These are phyloP conservation scores for Bolboschoenoplectus hybrid DNA, from an alignment of 202 grass and related monocot species.

Conservation along the genomic window DNA sequence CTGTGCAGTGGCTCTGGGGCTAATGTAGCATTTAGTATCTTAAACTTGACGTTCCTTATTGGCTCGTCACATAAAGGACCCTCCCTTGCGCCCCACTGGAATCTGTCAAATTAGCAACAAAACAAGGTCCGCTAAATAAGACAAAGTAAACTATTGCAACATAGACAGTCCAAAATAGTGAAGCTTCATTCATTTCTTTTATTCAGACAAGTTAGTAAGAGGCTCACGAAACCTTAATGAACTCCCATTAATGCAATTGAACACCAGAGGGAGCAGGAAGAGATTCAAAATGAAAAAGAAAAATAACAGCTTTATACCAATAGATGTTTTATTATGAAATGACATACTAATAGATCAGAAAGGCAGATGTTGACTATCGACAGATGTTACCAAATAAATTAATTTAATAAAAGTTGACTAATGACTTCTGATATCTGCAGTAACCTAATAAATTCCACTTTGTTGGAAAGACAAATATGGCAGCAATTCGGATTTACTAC, in stretches of 20 bases:
- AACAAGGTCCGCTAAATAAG: conserved; percentile 40
- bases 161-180: conserved; percentile 14
- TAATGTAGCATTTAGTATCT: conserved; percentile 93
- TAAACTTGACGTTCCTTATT: conserved; percentile 97
- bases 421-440: conserved; percentile 6
- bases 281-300: background rate
- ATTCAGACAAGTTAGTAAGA: background rate
- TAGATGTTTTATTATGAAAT: conserved; percentile 14
- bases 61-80: conserved; percentile 96
- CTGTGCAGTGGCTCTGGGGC: conserved; percentile 89
- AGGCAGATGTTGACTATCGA: conserved; percentile 10
- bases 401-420: background rate
- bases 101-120: conserved; percentile 53
- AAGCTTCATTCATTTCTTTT: background rate
- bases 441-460: background rate
- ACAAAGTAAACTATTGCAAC: conserved; percentile 25
- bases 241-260: background rate
- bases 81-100: conserved; percentile 98
- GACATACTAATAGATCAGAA: background rate
- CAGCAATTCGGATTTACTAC: background rate
- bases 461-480: background rate
- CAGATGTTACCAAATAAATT: background rate
- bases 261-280: background rate
- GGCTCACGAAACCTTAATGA: background rate
- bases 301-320: background rate